Evolutionary conservation across 148 eudicot genomes (phyloP), one percentile per base, ranked within the genome.

Genomic region (Pharnaceum exiguum): DNA sequence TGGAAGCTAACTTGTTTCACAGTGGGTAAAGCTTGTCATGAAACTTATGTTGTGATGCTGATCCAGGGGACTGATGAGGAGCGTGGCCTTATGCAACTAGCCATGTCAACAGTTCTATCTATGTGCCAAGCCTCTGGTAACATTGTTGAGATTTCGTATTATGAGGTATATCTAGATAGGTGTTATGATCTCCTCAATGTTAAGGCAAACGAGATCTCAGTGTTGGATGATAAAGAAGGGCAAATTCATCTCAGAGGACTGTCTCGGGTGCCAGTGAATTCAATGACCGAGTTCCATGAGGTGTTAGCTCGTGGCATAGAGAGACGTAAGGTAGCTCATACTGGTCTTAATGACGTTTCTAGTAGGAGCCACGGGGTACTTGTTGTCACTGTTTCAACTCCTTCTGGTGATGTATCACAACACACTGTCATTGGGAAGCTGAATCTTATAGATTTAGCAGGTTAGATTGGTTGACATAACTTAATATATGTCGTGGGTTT

Each of bases 301-400:
- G 76, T 77, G 26, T 83, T 88, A 62, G 61, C 80, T 49, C 65
- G 71, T 68, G 96, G 89, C 42, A 52, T 81, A 29, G 83, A 74
- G 62, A 88, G 86, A 70, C 83, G 96, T 43, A 93, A 85, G 73
- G 91, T 85, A 39, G 96, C 95, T 25, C 83, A 76, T 48, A 93
- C 96, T 21, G 75, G 78, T 60, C 80, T 93, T 10, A 88, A 93
- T 64, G 96, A 88, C 69, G 91, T 80, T 40, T 93, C 98, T 9
- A 93, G 98, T 65, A 73, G 98, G 47, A 93, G 98, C 77, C 98
- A 88, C 64, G 96, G 75, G 3, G 95, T 83, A 50, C 87, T 93
- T 33, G 74, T 78, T 17, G 58, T 93, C 60, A 37, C 74, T 21
- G 78, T 88, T 51, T 75, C 79, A 13, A 54, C 74, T 50, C 83